Conservation (phyloP, 192 early-diverging fungal genomes). For the Dissophora globulifera region DNA sequence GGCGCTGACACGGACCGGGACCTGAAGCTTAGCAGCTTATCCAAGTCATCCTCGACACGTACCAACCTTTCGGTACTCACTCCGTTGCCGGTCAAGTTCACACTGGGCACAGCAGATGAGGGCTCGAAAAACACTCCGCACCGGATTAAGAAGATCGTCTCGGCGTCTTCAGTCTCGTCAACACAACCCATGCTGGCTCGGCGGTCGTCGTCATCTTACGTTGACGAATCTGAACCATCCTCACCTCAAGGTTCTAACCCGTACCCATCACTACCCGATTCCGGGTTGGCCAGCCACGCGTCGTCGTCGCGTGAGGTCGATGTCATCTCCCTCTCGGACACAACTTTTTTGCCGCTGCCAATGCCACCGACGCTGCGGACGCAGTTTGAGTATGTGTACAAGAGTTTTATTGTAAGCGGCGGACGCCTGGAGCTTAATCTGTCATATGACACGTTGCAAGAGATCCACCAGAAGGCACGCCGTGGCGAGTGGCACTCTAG, state of each 20-base stretch:
- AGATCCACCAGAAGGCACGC: constrained; percentile 27
- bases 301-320: neutral
- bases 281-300: too few relatives aligned
- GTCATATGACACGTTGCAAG: constrained; percentile 23
- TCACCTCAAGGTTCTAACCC: constrained; percentile 33
- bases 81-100: constrained; percentile 30
- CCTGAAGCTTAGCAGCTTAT: neutral
- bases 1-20: too few relatives aligned
- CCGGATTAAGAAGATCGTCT: constrained; percentile 47
- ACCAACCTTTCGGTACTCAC: constrained; percentile 13
- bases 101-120: neutral
- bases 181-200: constrained; percentile 33
- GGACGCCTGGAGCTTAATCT: constrained; percentile 44
- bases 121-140: neutral
- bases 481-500: constrained; percentile 34
- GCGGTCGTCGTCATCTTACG: constrained; percentile 15
- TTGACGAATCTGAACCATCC: constrained; percentile 48
- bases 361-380: constrained; percentile 47
- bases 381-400: constrained; percentile 52
- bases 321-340: neutral
- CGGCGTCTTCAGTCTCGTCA: constrained; percentile 35
- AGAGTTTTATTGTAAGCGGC: constrained; percentile 33
- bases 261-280: constrained; percentile 9
- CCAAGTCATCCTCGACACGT: constrained; percentile 11
- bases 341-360: constrained; percentile 18